Evolutionary conservation across 306 rosid species (phyloP), one percentile per base, ranked within the genome.

Genomic region (Quercus rubra): DNA sequence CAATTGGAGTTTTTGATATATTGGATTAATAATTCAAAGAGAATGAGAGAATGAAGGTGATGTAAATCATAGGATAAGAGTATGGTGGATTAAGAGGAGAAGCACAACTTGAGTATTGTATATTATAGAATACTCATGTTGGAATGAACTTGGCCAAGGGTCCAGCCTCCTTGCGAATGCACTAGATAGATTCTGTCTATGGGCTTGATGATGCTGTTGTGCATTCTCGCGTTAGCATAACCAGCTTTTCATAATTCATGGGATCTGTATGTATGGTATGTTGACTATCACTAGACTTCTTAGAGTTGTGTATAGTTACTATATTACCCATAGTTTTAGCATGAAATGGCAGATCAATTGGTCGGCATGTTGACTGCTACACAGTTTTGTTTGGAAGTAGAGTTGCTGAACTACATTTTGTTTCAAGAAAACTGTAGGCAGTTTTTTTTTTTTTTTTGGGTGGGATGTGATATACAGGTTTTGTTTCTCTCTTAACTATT

Each of bases 91-190:
- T n/a, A n/a, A n/a, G n/a, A n/a, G n/a, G n/a, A n/a, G n/a, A n/a
- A n/a, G n/a, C n/a, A n/a, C n/a, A n/a, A n/a, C n/a, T n/a, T n/a
- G n/a, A n/a, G n/a, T n/a, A n/a, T n/a, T n/a, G n/a, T n/a, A n/a
- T n/a, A n/a, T n/a, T n/a, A n/a, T n/a, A n/a, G n/a, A n/a, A n/a
- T n/a, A n/a, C n/a, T n/a, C n/a, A n/a, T n/a, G n/a, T n/a, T n/a
- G 98, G 99, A 69, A 88, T 92, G 97, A 89, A 81, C 67, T 43
- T 62, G 83, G 98, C 96, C 15, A 87, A 87, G 52, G 99, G 98
- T 69, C 96, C 98, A n/a, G 98, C 94, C 11, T 87, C 96, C 0
- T 74, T 95, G 86, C 80, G 99, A 64, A 86, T 86, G 85, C 97
- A 95, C 83, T 81, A 92, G 90, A 87, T 95, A 11, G 96, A 95